Conservation (phyloP, 2,329 filamentous ascomycete genomes). For the Alternaria triticina region DNA sequence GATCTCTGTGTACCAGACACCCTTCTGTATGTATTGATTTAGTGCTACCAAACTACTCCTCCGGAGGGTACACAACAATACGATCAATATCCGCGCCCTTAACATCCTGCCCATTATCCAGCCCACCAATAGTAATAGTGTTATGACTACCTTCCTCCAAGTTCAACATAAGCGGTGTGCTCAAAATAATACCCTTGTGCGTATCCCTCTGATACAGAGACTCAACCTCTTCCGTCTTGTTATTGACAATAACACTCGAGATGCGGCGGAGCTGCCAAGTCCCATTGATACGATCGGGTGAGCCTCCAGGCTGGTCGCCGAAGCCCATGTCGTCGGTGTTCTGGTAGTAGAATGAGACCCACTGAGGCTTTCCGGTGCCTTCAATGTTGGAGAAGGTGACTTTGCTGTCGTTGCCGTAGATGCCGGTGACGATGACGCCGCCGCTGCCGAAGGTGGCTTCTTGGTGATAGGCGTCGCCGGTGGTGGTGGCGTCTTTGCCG, state of each 20-base stretch:
- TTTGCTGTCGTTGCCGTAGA: constrained; percentile 62
- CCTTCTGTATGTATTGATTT: neutral
- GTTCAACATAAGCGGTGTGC: constrained; percentile 62
- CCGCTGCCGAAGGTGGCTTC: constrained; percentile 61
- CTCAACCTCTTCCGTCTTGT: constrained; percentile 56
- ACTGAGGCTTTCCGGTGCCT: constrained; percentile 60
- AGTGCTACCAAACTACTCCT: constrained; percentile 38
- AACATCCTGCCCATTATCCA: constrained; percentile 62
- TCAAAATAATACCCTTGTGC: constrained; percentile 66
- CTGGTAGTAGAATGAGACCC: constrained; percentile 65
- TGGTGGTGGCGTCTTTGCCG: constrained; percentile 53
- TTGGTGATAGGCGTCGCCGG: constrained; percentile 60
- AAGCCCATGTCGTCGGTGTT: constrained; percentile 69
- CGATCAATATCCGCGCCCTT: constrained; percentile 66
- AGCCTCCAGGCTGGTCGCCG: constrained; percentile 60
- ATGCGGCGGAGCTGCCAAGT: constrained; percentile 66
- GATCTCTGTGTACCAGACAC: neutral
- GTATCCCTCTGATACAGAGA: constrained; percentile 62
- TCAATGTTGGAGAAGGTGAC: constrained; percentile 59
- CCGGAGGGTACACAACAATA: constrained; percentile 66
- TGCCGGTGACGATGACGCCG: constrained; percentile 58
- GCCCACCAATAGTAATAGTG: constrained; percentile 63
- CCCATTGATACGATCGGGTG: constrained; percentile 65
- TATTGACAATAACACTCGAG: constrained; percentile 66
- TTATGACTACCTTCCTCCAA: constrained; percentile 64